Evolutionary conservation across 306 rosid species (phyloP).

Genomic region (Cicer pinnatifidum): DNA sequence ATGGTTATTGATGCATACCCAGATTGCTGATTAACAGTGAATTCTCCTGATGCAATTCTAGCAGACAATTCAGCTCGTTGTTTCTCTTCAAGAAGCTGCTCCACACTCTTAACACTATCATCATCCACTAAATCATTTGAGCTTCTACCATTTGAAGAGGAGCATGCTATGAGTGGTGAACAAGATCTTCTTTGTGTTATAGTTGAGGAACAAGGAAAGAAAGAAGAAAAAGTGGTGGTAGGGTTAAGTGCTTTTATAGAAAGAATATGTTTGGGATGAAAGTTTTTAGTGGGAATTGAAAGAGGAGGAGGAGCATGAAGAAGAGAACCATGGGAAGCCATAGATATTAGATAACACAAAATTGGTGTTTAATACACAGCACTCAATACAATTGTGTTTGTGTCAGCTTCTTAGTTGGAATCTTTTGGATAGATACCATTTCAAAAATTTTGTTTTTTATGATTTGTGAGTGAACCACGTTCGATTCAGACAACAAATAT

Average conservation of each 20-base stretch:
- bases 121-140: constrained; percentile 53
- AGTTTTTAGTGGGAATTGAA: constrained; percentile 46
- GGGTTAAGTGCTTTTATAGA: constrained; percentile 45
- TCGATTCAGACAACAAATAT: too few relatives aligned
- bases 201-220: constrained; percentile 33
- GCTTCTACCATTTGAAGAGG: constrained; percentile 74
- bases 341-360: constrained; percentile 39
- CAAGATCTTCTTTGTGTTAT: constrained; percentile 55
- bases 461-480: too few relatives aligned
- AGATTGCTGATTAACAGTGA: constrained; percentile 62
- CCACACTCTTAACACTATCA: constrained; percentile 50
- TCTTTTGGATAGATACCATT: too few relatives aligned
- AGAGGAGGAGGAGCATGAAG: constrained; percentile 51
- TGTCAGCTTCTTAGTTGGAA: too few relatives aligned
- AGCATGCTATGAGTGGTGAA: constrained; percentile 50
- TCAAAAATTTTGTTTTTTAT: too few relatives aligned
- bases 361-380: background rate
- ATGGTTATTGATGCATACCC: constrained; percentile 54
- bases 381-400: background rate
- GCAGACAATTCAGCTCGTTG: constrained; percentile 70
- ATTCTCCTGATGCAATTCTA: constrained; percentile 83
- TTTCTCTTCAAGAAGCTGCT: constrained; percentile 55
- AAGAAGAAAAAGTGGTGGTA: constrained; percentile 39
- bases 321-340: constrained; percentile 63
- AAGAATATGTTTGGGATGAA: constrained; percentile 41